A percentile compares a stretch with the other conserved stretches of the same genome.
Evolutionary conservation across 164 flowering plant species (phyloP).

Genomic region (Sextonia rubra): DNA sequence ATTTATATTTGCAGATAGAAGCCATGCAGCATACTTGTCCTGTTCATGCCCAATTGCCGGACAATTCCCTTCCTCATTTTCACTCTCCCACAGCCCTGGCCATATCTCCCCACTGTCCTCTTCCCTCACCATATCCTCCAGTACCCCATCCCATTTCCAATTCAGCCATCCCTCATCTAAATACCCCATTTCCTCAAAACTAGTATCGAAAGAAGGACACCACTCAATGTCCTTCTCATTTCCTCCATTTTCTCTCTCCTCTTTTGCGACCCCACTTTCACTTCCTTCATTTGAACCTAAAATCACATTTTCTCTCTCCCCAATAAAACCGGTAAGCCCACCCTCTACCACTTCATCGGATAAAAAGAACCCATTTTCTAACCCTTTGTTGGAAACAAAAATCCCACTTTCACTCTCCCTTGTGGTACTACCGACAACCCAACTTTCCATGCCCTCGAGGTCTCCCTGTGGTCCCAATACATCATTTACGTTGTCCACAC

Average conservation of each 20-base stretch:
- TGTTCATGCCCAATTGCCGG: neutral
- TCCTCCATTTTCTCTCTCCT: conserved; percentile 13
- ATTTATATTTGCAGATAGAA: neutral
- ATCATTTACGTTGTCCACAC: neutral
- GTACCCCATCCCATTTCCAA: conserved; percentile 27
- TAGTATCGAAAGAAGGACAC: conserved; percentile 7
- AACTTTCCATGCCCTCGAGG: conserved; percentile 4
- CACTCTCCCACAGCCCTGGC: conserved; percentile 40
- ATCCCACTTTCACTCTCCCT: neutral
- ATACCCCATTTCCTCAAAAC: conserved; percentile 5
- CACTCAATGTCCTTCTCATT: neutral
- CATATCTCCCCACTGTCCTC: conserved; percentile 25
- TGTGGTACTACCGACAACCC: neutral
- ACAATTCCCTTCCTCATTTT: conserved; percentile 1
- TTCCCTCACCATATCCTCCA: conserved; percentile 15
- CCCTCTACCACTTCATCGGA: neutral
- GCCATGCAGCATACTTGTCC: conserved; percentile 10
- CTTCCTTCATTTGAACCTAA: conserved; percentile 14
- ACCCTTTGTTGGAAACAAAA: neutral
- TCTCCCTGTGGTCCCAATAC: neutral
- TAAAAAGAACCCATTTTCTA: neutral
- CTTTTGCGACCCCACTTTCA: conserved; percentile 10
- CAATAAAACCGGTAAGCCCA: neutral
- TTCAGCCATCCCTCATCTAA: conserved; percentile 20
- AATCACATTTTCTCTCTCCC: conserved; percentile 11